Conservation (phyloP, 257 asterid species). For the Oldenlandia corymbosa region DNA sequence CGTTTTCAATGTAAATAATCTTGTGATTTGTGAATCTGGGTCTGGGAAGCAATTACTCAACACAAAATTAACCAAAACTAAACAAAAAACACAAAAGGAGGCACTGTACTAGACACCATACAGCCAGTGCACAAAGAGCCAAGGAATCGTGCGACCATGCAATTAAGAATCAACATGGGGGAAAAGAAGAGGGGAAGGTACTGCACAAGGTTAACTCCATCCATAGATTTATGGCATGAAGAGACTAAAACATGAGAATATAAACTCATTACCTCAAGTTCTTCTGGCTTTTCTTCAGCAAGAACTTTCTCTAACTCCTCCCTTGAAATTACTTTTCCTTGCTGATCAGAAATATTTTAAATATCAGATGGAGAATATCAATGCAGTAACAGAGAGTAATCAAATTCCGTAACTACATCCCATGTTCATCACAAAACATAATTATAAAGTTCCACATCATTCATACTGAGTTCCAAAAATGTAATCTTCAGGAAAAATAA, state of each 20-base stretch:
- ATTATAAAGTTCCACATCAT: neutral
- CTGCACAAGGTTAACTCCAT: neutral
- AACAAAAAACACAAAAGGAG: neutral
- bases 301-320: conserved; percentile 63
- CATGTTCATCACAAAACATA: neutral
- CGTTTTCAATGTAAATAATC: neutral
- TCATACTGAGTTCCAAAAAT: no score
- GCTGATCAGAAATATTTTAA: conserved; percentile 39
- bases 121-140: no score
- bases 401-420: conserved; percentile 6
- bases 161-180: no score
- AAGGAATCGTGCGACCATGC: no score
- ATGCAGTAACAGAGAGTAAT: conserved; percentile 4
- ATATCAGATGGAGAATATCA: neutral
- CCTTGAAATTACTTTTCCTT: conserved; percentile 66
- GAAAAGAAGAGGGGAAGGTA: neutral
- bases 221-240: neutral
- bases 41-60: neutral
- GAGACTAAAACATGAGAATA: conserved; percentile 1
- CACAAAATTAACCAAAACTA: neutral
- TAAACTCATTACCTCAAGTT: conserved; percentile 53
- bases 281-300: conserved; percentile 69
- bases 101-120: neutral
- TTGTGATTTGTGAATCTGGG: no score
- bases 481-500: neutral